phyloP scores from a whole-genome alignment of 164 flowering plant genomes.

The Vitis riparia region DNA sequence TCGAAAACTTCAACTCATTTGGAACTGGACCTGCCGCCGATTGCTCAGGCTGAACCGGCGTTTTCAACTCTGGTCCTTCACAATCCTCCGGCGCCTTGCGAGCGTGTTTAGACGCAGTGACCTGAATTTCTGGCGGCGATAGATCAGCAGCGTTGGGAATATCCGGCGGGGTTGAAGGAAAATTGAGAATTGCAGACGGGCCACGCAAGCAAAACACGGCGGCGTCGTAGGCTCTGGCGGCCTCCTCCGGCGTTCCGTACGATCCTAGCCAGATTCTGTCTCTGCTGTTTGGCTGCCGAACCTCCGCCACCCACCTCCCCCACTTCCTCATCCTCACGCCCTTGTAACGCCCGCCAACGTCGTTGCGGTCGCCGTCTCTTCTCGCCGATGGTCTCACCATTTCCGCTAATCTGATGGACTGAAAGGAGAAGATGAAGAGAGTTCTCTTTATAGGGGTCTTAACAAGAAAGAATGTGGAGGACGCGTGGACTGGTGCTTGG shows the following conservation, averaged over 20 bases:
- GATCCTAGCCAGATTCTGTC: conserved; percentile 51
- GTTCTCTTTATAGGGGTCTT: too few species aligned
- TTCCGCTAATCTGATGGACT: too few species aligned
- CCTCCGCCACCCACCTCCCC: conserved; percentile 54
- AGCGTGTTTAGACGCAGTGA: conserved; percentile 35
- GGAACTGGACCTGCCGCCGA: too few species aligned
- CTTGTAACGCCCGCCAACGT: conserved; percentile 21
- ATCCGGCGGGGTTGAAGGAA: conserved; percentile 35
- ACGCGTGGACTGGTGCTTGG: too few species aligned
- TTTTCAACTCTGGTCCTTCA: too few species aligned
- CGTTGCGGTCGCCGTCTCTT: background rate
- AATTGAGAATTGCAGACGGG: conserved; percentile 34
- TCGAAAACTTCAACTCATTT: too few species aligned
- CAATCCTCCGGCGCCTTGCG: background rate
- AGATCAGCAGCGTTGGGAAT: conserved; percentile 19
- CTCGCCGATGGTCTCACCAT: conserved; percentile 7
- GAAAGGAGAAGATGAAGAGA: too few species aligned
- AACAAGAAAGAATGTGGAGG: too few species aligned
- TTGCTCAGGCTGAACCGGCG: too few species aligned
- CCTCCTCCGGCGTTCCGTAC: conserved; percentile 39
- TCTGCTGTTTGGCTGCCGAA: conserved; percentile 44
- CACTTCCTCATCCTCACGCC: conserved; percentile 53
- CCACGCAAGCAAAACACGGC: conserved; percentile 45
- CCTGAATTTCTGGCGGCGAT: conserved; percentile 35
- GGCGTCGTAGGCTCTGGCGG: conserved; percentile 51